A percentile compares a stretch with the other conserved stretches of the same genome.
These are phyloP conservation scores for Mycena sp. DNA, from an alignment of 1,284 basidiomycete species.

Conservation along the genomic window DNA sequence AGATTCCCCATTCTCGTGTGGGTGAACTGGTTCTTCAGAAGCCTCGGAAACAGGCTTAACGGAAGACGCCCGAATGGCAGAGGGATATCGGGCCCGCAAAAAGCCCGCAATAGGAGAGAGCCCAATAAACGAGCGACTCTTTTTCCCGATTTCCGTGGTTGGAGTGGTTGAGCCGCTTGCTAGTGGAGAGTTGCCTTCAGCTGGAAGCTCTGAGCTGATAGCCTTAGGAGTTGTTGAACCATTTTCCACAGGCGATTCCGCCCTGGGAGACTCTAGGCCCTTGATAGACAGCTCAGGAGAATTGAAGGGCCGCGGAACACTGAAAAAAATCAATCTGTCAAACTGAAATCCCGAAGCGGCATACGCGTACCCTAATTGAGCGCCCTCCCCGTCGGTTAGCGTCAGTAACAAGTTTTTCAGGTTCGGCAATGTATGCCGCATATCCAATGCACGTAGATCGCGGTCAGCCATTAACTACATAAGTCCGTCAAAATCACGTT, in stretches of 20 bases:
- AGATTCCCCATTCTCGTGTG: neutral
- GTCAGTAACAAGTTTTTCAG: constrained; percentile 93
- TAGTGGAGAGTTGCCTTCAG: constrained; percentile 51
- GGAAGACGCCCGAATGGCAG: constrained; percentile 38
- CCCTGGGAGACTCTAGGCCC: constrained; percentile 29
- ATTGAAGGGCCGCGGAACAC: constrained; percentile 21
- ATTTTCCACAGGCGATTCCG: constrained; percentile 26
- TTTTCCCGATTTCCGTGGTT: constrained; percentile 46
- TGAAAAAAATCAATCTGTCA: neutral
- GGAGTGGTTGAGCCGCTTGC: constrained; percentile 66
- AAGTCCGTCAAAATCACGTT: constrained; percentile 25
- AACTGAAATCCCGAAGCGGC: neutral
- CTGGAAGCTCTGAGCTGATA: constrained; percentile 38
- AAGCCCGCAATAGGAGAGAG: constrained; percentile 73
- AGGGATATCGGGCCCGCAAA: constrained; percentile 66
- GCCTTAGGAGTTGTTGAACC: constrained; percentile 50
- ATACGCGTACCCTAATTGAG: constrained; percentile 32
- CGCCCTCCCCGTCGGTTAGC: constrained; percentile 73
- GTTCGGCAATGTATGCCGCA: constrained; percentile 96
- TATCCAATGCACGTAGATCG: constrained; percentile 88
- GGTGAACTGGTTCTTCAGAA: too few relatives aligned
- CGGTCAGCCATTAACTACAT: constrained; percentile 90
- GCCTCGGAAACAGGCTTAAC: neutral
- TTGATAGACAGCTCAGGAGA: constrained; percentile 29
- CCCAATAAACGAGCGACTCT: constrained; percentile 54